A percentile compares a stretch with the other conserved stretches of the same genome.
phyloP scores from a whole-genome alignment of 139 green algal species.

The Chlamydomonas sp. region DNA sequence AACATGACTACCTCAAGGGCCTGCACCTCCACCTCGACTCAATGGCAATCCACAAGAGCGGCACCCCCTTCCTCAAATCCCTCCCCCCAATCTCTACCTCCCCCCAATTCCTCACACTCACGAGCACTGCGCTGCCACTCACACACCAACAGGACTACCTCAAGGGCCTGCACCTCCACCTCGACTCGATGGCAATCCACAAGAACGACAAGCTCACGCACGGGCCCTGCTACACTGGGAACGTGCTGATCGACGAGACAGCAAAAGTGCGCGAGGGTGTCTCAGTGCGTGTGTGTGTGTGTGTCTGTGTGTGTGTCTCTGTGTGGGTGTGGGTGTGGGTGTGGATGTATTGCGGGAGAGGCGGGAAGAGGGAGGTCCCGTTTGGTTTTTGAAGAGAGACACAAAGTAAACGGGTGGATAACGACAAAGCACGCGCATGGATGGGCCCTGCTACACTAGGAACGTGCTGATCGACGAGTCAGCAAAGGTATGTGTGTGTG shows the following conservation, averaged over 20 bases:
- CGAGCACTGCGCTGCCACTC: no score
- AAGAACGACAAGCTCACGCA: conserved; percentile 44
- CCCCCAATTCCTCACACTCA: no score
- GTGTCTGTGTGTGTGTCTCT: no score
- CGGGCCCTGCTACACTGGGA: conserved; percentile 34
- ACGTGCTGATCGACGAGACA: conserved; percentile 70
- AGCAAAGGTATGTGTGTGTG: conserved; percentile 67
- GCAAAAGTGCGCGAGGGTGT: conserved; percentile 69
- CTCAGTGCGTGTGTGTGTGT: no score
- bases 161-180: conserved; percentile 73
- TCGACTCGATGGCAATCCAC: conserved; percentile 62
- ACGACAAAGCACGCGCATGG: conserved; percentile 49
- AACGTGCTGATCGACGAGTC: conserved; percentile 71
- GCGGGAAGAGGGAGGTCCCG: no score
- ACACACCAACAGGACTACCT: no score
- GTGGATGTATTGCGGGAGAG: no score
- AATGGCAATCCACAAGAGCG: conserved; percentile 45
- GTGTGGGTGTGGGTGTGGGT: no score
- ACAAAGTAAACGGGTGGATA: no score
- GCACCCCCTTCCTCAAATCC: no score
- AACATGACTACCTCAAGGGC: conserved; percentile 29
- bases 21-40: conserved; percentile 81
- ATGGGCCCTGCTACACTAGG: conserved; percentile 33
- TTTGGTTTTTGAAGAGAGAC: no score
- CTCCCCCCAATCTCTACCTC: no score